Evolutionary conservation across 2,329 filamentous ascomycete genomes (phyloP), one percentile per base, ranked within the genome.

Genomic region (Pseudofabraea citricarpa): DNA sequence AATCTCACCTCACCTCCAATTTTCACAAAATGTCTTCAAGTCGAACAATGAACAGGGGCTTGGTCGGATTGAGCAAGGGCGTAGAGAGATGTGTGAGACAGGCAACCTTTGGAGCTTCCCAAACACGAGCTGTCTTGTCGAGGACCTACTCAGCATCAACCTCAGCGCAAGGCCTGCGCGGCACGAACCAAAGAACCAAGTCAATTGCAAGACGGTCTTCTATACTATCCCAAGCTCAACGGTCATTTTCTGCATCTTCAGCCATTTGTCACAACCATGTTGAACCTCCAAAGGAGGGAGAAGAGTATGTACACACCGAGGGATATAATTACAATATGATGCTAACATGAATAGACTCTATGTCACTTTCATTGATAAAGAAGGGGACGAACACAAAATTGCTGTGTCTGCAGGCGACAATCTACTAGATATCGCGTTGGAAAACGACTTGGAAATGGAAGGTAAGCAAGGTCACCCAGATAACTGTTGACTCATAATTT

Each of bases 381-480:
- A 96, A 16, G 83, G 83, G 40, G 72, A 79, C 22, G 75, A 82
- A 53, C 76, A 87, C 64, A 87, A 84, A 48, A 80, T 96, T 57
- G 81, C 85, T 47, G 91, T 96, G 7, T 73, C 80, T 12, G 81
- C 86, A 56, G 93, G 93, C 39, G 90, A 95, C 66, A 98, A 98
- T 65, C 73, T 98, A 42, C 75, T 98, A 43, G 91, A 97, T 60
- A 91, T 98, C 59, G 93, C 91, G 18, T 91, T 96, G 64, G 88
- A 86, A 36, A 80, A 97, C 65, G 91, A 97, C 60, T 72, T 98
- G 32, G 93, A 98, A 65, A 97, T 98, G 91, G 93, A 98, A 73
- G 90, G 79, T 77, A 62, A 47, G 67, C 56, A 21, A n/a, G 21
- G n/a, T n/a, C n/a, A n/a, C n/a, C n/a, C n/a, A n/a, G n/a, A n/a